These are phyloP conservation scores for Fusarium chaquense DNA, from an alignment of 2,329 filamentous ascomycete genomes.

Conservation along the genomic window DNA sequence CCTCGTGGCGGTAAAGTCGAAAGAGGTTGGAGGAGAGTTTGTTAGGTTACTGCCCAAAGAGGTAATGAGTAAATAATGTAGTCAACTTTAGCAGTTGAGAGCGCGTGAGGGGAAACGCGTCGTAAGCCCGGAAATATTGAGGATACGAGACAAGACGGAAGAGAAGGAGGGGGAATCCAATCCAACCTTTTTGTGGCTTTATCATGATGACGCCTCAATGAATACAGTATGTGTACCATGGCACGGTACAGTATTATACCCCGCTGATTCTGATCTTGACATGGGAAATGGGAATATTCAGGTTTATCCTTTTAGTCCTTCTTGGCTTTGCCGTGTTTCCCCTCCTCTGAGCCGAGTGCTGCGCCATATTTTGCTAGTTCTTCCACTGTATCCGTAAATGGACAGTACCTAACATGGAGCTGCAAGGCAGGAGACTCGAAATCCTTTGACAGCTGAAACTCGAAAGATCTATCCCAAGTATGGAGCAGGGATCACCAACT, in stretches of 20 bases:
- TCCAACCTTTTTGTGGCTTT: constrained; percentile 6
- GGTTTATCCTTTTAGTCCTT: not conserved
- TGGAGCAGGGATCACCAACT: constrained; percentile 13
- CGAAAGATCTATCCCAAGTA: not conserved
- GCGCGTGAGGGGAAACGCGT: constrained; percentile 36
- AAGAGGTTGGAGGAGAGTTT: constrained; percentile 14
- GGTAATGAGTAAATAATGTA: constrained; percentile 39
- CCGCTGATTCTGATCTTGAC: constrained; percentile 2
- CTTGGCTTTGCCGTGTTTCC: not conserved
- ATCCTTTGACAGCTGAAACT: constrained; percentile 32
- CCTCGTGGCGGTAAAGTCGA: constrained; percentile 10
- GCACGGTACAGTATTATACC: not conserved
- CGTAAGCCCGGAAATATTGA: constrained; percentile 15
- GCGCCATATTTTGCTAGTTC: not conserved
- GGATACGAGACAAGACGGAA: not conserved
- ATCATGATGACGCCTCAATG: constrained; percentile 28
- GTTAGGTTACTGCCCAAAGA: constrained; percentile 30
- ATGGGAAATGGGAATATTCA: constrained; percentile 26
- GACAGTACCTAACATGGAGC: not conserved
- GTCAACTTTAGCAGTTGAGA: constrained; percentile 1
- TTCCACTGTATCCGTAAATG: not conserved
- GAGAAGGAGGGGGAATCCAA: not conserved
- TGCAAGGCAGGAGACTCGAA: not conserved
- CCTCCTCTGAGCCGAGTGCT: constrained; percentile 15
- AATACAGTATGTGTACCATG: not conserved